Evolutionary conservation across 2,329 filamentous ascomycete genomes (phyloP).

Genomic region (Colletotrichum sp.): DNA sequence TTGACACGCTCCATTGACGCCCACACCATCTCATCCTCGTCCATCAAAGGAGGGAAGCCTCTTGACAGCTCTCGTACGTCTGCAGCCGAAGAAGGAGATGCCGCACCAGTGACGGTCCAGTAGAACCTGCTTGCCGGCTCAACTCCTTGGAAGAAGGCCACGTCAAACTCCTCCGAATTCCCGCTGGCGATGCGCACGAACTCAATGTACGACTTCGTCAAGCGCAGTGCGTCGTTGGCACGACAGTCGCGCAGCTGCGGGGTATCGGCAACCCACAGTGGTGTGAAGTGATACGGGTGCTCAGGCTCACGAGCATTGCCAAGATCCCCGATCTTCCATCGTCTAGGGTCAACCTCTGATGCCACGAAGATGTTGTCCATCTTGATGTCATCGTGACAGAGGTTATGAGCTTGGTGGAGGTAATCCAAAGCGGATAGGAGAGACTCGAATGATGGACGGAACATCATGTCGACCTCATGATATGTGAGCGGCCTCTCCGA

Average conservation of each 20-base stretch:
- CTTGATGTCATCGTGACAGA: conserved; percentile 39
- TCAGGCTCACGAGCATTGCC: conserved; percentile 33
- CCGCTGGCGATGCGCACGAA: conserved; percentile 30
- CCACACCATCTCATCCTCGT: conserved; percentile 2
- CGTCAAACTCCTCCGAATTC: conserved; percentile 28
- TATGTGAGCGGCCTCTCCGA: conserved; percentile 19
- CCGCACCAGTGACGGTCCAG: conserved; percentile 23
- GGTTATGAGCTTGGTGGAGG: conserved; percentile 28
- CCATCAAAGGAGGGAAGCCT: background rate
- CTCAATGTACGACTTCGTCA: conserved; percentile 32
- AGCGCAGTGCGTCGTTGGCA: conserved; percentile 34
- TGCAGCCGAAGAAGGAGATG: background rate
- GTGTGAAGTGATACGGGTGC: conserved; percentile 34
- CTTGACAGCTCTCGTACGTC: background rate
- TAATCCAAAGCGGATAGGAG: conserved; percentile 29
- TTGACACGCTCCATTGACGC: background rate
- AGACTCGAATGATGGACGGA: conserved; percentile 31
- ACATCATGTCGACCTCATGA: conserved; percentile 32
- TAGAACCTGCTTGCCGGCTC: conserved; percentile 30
- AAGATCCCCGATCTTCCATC: conserved; percentile 36
- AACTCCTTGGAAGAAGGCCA: conserved; percentile 25
- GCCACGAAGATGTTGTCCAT: conserved; percentile 35
- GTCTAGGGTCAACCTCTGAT: conserved; percentile 13
- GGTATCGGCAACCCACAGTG: conserved; percentile 32
- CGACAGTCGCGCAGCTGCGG: conserved; percentile 34